Evolutionary conservation across 192 early-diverging fungal species (phyloP).

Genomic region (Dissophora ornata): DNA sequence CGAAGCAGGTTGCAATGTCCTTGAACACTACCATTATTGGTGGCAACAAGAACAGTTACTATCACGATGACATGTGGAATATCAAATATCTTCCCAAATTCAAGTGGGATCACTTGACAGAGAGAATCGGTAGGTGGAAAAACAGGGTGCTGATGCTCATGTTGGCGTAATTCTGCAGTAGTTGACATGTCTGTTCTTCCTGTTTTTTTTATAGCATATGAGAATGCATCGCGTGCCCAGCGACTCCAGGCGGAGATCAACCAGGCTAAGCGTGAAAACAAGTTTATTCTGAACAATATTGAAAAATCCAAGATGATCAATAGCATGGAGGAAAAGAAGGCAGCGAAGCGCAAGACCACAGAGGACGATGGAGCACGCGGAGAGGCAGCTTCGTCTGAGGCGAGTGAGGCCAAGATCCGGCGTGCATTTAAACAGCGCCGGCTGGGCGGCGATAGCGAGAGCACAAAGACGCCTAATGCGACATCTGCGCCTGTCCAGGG

Average conservation of each 20-base stretch:
- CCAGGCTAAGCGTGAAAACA: slow-evolving; percentile 88
- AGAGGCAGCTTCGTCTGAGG: background rate
- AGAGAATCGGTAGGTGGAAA: slow-evolving; percentile 80
- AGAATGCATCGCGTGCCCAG: slow-evolving; percentile 81
- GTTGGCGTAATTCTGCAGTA: too few species aligned
- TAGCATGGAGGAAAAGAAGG: slow-evolving; percentile 79
- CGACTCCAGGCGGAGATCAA: slow-evolving; percentile 83
- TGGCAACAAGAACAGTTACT: slow-evolving; percentile 85
- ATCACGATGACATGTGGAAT: slow-evolving; percentile 97
- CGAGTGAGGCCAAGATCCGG: slow-evolving; percentile 50
- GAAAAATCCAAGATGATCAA: slow-evolving; percentile 88
- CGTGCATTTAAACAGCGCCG: slow-evolving; percentile 76
- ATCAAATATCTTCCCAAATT: slow-evolving; percentile 96
- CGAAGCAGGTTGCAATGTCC: slow-evolving; percentile 75
- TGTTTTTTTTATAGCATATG: slow-evolving; percentile 64
- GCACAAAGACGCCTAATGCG: background rate
- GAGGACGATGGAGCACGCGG: slow-evolving; percentile 6
- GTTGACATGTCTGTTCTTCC: too few species aligned
- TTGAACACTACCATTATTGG: slow-evolving; percentile 88
- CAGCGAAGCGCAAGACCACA: slow-evolving; percentile 59
- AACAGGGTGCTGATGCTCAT: background rate
- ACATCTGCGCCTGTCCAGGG: slow-evolving; percentile 20
- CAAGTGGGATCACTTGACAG: slow-evolving; percentile 96
- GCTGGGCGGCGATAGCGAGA: slow-evolving; percentile 45
- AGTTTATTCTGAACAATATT: slow-evolving; percentile 89